These are phyloP conservation scores for Sporothrix sp. DNA, from an alignment of 2,329 filamentous ascomycete genomes.

Conservation along the genomic window DNA sequence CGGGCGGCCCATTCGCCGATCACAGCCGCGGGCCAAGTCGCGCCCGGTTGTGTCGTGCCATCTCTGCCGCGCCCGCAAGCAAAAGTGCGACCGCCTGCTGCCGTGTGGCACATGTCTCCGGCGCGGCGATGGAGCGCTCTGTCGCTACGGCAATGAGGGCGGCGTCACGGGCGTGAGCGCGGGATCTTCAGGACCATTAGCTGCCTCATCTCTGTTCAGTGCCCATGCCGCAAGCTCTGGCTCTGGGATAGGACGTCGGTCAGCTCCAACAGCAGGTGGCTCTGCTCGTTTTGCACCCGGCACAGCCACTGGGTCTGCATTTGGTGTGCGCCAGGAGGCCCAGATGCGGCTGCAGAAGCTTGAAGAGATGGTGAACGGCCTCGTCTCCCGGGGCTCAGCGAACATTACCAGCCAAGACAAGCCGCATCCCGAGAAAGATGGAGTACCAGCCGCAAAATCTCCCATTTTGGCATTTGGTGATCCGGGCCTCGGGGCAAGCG, in stretches of 20 bases:
- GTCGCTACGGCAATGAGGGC: constrained; percentile 24
- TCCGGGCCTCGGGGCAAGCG: neutral
- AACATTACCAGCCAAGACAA: neutral
- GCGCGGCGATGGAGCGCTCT: constrained; percentile 27
- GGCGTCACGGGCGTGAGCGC: neutral
- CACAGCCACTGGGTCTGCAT: neutral
- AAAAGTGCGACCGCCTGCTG: constrained; percentile 33
- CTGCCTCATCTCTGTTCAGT: neutral
- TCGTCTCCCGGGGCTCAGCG: neutral
- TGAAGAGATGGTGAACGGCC: constrained; percentile 30
- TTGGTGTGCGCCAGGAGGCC: constrained; percentile 26
- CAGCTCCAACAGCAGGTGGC: neutral
- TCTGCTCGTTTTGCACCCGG: neutral
- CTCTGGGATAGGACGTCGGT: constrained; percentile 21
- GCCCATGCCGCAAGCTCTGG: constrained; percentile 20
- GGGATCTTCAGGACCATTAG: neutral
- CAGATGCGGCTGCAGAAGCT: constrained; percentile 31
- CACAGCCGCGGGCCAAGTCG: neutral
- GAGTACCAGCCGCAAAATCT: neutral
- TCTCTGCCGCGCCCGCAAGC: constrained; percentile 34
- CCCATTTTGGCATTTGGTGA: neutral
- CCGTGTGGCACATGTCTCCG: constrained; percentile 32
- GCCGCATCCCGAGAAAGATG: neutral
- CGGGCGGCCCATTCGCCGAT: constrained; percentile 1
- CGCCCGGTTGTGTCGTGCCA: constrained; percentile 34